Conservation (phyloP, 2,329 filamentous ascomycete genomes). For the Paracoccidioides brasiliensis region DNA sequence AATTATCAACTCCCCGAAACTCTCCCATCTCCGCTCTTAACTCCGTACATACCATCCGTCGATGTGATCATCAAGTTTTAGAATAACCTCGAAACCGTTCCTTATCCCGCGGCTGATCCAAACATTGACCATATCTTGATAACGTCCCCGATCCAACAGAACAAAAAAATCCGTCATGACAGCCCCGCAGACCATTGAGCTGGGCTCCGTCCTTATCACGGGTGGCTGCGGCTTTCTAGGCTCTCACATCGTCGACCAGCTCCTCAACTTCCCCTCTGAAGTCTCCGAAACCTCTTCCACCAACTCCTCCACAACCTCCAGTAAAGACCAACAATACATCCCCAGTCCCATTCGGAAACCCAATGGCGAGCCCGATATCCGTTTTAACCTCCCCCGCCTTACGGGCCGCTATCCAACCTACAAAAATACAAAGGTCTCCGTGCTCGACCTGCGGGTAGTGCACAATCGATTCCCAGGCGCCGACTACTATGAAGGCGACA, state of each 20-base stretch:
- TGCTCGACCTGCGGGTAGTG: conserved; percentile 58
- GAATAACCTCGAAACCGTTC: too few species aligned
- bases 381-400: conserved; percentile 25
- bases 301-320: conserved; percentile 44
- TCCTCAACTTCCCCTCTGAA: conserved; percentile 47
- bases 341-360: conserved; percentile 1
- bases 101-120: too few species aligned
- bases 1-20: too few species aligned
- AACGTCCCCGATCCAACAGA: neutral
- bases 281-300: conserved; percentile 23
- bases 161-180: conserved; percentile 4
- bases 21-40: too few species aligned
- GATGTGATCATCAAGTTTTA: too few species aligned
- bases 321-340: neutral
- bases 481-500: conserved; percentile 63
- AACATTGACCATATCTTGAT: neutral
- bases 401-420: conserved; percentile 30
- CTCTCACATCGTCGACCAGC: conserved; percentile 64
- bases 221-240: conserved; percentile 77
- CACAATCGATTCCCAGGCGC: conserved; percentile 52
- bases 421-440: conserved; percentile 44
- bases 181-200: conserved; percentile 22
- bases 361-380: conserved; percentile 20
- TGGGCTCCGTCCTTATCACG: conserved; percentile 64
- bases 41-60: too few species aligned